Evolutionary conservation across 352 stramenopile species (phyloP), one percentile per base, ranked within the genome.

Genomic region (Pythium rishiriense): DNA sequence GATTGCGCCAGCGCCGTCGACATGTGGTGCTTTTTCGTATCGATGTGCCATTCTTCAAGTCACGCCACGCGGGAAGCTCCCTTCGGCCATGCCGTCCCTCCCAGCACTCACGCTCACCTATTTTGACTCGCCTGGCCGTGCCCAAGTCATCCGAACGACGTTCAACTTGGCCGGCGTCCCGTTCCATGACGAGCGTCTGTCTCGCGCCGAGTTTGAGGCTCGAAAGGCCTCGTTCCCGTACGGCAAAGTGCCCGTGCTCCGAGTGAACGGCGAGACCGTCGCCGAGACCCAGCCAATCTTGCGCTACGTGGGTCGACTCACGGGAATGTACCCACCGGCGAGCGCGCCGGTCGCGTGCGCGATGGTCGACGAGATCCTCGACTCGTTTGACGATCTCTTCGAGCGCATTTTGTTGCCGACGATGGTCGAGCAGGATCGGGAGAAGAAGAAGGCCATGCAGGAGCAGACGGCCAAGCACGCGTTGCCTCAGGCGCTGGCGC

Each of bases 221-320:
- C 8, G 70, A 3, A 74, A 77, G 45, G 31, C 60, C 0, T 48
- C 56, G 21, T 35, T 78, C 24, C 69, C 69, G 8, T 75, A 62
- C 25, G 66, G 61, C 19, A 66, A 76, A 35, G 3, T 75, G 24
- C 72, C 69, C 14, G 54, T 67, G 37, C 51, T 79, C 10, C 26
- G 67, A 14, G 66, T 92, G 3, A 62, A 91, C 42, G 78, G 72
- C 2, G 33, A 76, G 9, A 51, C 63, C n/a, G 62, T 89, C 22
- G 75, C 66, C 1, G 71, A 93, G 54, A 72, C 69, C 19, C 63
- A 75, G 12, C 69, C 75, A 0, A 81, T 91, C 22, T 62, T 92
- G 47, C 74, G 83, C 11, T 93, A 78, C 48, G 79, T 71, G 3
- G 87, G 83, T 6, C 81, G 51, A 2, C 65, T 81, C 21, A 60